Percentiles rank a stretch among this genome's conserved stretches.
phyloP scores from a whole-genome alignment of 176 grass and related monocot genomes.

The Pharus latifolius region DNA sequence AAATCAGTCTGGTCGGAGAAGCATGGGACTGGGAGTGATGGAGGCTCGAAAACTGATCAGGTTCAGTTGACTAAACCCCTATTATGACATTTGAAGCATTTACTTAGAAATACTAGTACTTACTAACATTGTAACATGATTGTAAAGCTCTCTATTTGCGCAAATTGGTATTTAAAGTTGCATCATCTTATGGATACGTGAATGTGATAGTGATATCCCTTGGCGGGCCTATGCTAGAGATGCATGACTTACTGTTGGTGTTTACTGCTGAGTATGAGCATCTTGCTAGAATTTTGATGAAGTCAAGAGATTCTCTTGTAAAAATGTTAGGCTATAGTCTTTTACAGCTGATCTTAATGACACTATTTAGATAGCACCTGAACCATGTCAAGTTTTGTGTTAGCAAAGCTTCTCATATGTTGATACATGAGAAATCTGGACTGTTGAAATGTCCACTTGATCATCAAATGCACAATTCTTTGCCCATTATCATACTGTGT shows the following conservation, averaged over 20 bases:
- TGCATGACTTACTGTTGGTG: background rate
- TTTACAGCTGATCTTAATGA: too few relatives aligned
- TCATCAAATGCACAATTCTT: too few relatives aligned
- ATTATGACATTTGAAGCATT: background rate
- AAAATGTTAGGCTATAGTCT: too few relatives aligned
- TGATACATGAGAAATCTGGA: too few relatives aligned
- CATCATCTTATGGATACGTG: background rate
- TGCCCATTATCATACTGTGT: too few relatives aligned
- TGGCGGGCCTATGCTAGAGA: background rate
- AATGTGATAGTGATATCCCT: background rate
- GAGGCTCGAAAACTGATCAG: constrained; percentile 29
- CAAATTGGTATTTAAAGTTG: background rate
- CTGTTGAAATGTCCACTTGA: too few relatives aligned
- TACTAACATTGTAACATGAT: background rate
- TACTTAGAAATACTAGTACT: background rate
- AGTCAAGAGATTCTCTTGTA: too few relatives aligned
- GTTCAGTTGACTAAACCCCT: background rate
- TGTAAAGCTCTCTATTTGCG: background rate
- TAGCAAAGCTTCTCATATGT: too few relatives aligned
- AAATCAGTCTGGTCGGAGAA: constrained; percentile 39
- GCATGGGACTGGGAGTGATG: constrained; percentile 24
- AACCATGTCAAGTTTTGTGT: too few relatives aligned
- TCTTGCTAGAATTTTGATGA: background rate
- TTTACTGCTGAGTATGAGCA: background rate
- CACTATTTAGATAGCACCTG: too few relatives aligned